Evolutionary conservation across 257 asterid genomes (phyloP).

Genomic region (Solanum clarkiae): DNA sequence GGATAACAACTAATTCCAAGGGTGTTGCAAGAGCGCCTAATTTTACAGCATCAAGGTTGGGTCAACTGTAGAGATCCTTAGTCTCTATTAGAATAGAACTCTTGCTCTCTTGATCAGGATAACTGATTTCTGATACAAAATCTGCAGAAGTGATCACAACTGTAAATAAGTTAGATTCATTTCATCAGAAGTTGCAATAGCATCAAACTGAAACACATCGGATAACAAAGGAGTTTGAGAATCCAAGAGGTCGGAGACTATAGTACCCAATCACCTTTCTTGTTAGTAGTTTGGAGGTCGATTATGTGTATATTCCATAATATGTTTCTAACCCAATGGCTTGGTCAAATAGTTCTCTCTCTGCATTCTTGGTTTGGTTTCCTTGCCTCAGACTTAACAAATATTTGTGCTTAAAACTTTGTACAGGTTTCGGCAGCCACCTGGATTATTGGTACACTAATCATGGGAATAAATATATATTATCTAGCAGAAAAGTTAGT

Average conservation of each 20-base stretch:
- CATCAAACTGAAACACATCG: not conserved
- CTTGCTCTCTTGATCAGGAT: not conserved
- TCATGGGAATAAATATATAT: slow-evolving; percentile 75
- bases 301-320: not conserved
- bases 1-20: not conserved
- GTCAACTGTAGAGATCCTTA: not conserved
- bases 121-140: not conserved
- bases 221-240: not conserved
- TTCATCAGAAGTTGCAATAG: not conserved
- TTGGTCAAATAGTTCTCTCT: not conserved
- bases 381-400: not conserved
- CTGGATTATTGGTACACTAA: slow-evolving; percentile 72
- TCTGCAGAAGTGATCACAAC: not conserved
- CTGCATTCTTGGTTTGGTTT: not conserved
- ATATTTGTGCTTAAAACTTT: not conserved
- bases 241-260: not conserved
- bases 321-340: not conserved
- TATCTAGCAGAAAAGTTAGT: slow-evolving; percentile 59
- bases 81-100: not conserved
- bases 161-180: not conserved
- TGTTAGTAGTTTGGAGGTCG: not conserved
- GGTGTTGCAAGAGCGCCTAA: not conserved
- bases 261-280: not conserved
- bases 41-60: not conserved
- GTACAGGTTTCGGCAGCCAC: slow-evolving; percentile 60